Percentiles rank a stretch among this genome's conserved stretches.
These are phyloP conservation scores for Senna tora DNA, from an alignment of 306 rosid species.

Conservation along the genomic window DNA sequence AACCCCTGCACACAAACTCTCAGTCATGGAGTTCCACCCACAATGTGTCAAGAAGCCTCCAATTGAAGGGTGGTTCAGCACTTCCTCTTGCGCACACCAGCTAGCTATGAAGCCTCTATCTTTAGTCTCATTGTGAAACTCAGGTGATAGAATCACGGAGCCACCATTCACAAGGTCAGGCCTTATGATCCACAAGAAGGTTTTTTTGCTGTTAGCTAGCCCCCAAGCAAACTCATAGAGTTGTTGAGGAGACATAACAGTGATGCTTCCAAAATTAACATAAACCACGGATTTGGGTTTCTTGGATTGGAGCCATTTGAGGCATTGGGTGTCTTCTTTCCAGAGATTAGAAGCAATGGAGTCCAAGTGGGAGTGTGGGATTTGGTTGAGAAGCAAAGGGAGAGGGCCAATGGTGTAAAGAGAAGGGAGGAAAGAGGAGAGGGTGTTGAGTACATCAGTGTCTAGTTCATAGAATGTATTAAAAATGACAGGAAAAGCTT, in stretches of 20 bases:
- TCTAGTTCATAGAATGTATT: not conserved
- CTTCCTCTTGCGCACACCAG: not conserved
- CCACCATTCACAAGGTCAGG: not conserved
- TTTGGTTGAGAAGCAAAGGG: not conserved
- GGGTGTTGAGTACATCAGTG: not conserved
- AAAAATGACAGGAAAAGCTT: not conserved
- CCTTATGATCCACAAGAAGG: not conserved
- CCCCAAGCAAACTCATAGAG: no score
- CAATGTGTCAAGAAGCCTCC: not conserved
- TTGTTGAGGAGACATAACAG: not conserved
- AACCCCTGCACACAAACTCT: not conserved
- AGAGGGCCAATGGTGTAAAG: slow-evolving; percentile 9
- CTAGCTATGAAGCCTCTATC: not conserved
- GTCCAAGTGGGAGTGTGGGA: not conserved
- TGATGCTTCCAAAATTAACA: not conserved
- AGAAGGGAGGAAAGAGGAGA: slow-evolving; percentile 9
- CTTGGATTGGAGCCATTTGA: not conserved
- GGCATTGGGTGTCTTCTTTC: slow-evolving; percentile 4
- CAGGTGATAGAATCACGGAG: no score
- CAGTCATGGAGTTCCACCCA: not conserved
- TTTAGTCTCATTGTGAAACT: not conserved
- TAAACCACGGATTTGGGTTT: not conserved
- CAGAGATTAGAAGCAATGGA: not conserved
- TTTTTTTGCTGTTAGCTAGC: no score
- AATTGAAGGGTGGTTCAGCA: not conserved